phyloP scores from a whole-genome alignment of 345 rosid genomes.

The Pugionium dolabratum region DNA sequence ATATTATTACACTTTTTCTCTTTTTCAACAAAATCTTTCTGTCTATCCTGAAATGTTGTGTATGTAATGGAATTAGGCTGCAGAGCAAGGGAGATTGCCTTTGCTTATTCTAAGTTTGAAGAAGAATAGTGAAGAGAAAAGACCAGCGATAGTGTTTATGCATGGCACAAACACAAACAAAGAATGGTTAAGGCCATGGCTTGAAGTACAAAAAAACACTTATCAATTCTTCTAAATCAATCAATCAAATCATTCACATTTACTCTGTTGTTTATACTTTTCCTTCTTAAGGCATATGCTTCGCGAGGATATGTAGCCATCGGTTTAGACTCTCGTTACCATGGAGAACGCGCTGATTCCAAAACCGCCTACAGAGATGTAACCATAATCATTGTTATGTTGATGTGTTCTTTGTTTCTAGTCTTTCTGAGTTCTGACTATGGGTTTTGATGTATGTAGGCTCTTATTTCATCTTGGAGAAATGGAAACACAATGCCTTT shows the following conservation, averaged over 20 bases:
- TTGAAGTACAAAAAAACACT: slow-evolving; percentile 52
- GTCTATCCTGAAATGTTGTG: not conserved
- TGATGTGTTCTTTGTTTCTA: not conserved
- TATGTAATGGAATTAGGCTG: slow-evolving; percentile 46
- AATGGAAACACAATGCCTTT: slow-evolving; percentile 89
- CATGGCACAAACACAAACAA: slow-evolving; percentile 78
- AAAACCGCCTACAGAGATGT: slow-evolving; percentile 75
- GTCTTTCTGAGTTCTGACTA: slow-evolving; percentile 14
- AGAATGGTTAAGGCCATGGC: slow-evolving; percentile 89
- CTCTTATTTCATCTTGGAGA: slow-evolving; percentile 84
- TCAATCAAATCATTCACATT: not conserved
- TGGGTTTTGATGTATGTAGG: slow-evolving; percentile 50
- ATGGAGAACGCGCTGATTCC: slow-evolving; percentile 73
- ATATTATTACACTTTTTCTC: not conserved
- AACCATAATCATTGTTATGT: slow-evolving; percentile 2
- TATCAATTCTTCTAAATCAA: not conserved
- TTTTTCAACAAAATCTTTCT: not conserved
- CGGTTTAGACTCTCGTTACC: slow-evolving; percentile 86
- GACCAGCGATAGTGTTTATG: slow-evolving; percentile 81
- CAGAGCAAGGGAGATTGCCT: slow-evolving; percentile 75
- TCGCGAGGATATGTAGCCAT: slow-evolving; percentile 82
- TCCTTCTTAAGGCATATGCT: slow-evolving; percentile 67
- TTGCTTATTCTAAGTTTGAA: slow-evolving; percentile 68
- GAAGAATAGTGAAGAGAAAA: slow-evolving; percentile 42
- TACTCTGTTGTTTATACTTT: not conserved